Base-by-base conservation (phyloP, 1,139 yeast species). In the Candida tetrigidarum region DNA sequence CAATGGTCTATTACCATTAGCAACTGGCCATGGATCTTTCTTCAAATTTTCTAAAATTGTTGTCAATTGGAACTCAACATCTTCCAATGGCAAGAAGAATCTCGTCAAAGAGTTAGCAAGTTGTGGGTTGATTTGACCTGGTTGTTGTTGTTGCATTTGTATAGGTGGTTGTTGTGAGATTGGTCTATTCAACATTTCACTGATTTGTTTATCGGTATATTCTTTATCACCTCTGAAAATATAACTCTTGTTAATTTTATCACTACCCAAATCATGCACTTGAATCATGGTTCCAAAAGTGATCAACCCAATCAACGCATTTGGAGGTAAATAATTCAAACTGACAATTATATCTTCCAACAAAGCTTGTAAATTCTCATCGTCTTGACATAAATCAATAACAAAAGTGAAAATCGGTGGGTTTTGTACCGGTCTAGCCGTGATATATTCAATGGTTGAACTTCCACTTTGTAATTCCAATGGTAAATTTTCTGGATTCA, bases 251-350 rank as follows among this genome's bases (percentile, higher is more conserved):
- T 82, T 83, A 63, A 95, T 83, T 29, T 82, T 77, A 47, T 84
- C 82, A 58, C 86, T 84, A 27, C 93, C 93, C 54, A 93, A 74
- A 67, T 95, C 99, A 66, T 93, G 96, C 45, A 95, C 89, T 63
- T 91, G 96, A 48, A 92, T 91, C 80, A 90, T 92, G 34, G 97
- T 92, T 46, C 98, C 99, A 64, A 80, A 93, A 33, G 98, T 92
- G 60, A 93, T 82, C 58, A 93, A 79, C 40, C 98, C 98, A 49
- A 93, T 85, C 50, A 92, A 77, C 2, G 97, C 95, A 60, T 93
- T 91, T 37, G 96, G 96, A 25, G 99, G 99, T 60, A 93, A 80
- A 56, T 89, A 72, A 45, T 90, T 80, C 56, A 95, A 77, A 11
- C 96, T 83, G 48, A 90, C 84, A 46, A 91, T 82, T 58, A 93